phyloP scores from a whole-genome alignment of 2,329 filamentous ascomycete genomes.

The Bimuria novae-zelandiae region DNA sequence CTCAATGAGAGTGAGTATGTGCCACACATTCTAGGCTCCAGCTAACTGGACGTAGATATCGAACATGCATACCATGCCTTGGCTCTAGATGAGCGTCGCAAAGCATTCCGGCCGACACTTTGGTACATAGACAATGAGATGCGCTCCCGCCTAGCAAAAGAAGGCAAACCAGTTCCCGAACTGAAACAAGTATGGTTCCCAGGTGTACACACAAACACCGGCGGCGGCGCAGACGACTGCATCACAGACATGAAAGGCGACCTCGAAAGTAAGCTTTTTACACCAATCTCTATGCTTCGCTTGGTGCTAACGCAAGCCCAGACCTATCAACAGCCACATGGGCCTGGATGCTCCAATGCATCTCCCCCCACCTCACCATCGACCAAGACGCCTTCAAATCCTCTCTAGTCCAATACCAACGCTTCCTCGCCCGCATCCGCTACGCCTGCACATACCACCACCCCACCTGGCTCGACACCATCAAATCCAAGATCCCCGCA shows the following conservation, averaged over 20 bases:
- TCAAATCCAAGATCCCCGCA: constrained; percentile 21
- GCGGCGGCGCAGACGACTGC: constrained; percentile 50
- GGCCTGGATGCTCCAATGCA: constrained; percentile 61
- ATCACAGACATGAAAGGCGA: constrained; percentile 40
- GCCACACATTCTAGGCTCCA: constrained; percentile 29
- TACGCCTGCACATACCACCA: constrained; percentile 40
- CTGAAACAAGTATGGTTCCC: constrained; percentile 60
- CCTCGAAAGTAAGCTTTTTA: constrained; percentile 34
- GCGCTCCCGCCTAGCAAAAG: constrained; percentile 32
- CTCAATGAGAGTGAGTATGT: constrained; percentile 38
- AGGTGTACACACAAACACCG: constrained; percentile 57
- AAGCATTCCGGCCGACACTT: constrained; percentile 58
- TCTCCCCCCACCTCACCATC: constrained; percentile 53
- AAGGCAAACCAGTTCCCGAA: constrained; percentile 30
- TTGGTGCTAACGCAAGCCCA: constrained; percentile 9
- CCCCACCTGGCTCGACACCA: constrained; percentile 17
- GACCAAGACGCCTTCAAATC: constrained; percentile 49
- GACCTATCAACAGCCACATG: constrained; percentile 55
- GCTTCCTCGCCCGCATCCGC: constrained; percentile 38
- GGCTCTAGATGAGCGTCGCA: constrained; percentile 58
- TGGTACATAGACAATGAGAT: constrained; percentile 52
- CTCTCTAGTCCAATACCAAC: constrained; percentile 47
- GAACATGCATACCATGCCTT: constrained; percentile 61
- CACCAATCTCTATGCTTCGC: neutral
- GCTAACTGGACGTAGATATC: constrained; percentile 47